Evolutionary conservation across 2,329 filamentous ascomycete genomes (phyloP).

Genomic region (Botrytis tulipae): DNA sequence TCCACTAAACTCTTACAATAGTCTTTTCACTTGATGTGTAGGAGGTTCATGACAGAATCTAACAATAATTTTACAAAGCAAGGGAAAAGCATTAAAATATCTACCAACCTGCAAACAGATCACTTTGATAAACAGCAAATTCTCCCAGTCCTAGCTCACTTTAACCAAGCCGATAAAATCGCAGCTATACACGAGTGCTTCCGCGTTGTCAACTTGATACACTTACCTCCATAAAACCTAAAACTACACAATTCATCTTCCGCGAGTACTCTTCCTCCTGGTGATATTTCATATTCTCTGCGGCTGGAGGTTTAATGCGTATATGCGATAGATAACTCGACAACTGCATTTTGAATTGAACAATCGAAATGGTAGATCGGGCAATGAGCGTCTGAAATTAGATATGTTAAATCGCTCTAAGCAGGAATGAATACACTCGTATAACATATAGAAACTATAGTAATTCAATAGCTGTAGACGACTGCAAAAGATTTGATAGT

Average conservation of each 20-base stretch:
- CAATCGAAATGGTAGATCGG: background rate
- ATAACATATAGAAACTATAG: no score
- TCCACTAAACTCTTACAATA: background rate
- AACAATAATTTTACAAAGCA: no score
- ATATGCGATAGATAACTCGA: background rate
- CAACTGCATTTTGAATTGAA: background rate
- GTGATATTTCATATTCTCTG: background rate
- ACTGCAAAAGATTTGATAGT: no score
- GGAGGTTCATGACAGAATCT: no score
- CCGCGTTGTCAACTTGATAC: background rate
- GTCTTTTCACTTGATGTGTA: background rate
- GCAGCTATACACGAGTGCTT: background rate
- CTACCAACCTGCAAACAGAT: no score
- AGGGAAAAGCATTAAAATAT: accelerated
- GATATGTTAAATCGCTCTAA: background rate
- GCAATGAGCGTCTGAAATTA: background rate
- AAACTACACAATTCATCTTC: background rate
- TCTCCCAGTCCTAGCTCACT: background rate
- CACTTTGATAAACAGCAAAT: background rate
- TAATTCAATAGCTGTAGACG: no score
- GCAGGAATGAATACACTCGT: no score
- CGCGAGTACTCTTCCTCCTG: background rate
- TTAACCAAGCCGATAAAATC: background rate
- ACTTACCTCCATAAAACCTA: background rate
- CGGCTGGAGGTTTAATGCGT: no score